A percentile compares a stretch with the other conserved stretches of the same genome.
These are phyloP conservation scores for Trichoderma arundinaceum DNA, from an alignment of 2,329 filamentous ascomycete species.

Conservation along the genomic window DNA sequence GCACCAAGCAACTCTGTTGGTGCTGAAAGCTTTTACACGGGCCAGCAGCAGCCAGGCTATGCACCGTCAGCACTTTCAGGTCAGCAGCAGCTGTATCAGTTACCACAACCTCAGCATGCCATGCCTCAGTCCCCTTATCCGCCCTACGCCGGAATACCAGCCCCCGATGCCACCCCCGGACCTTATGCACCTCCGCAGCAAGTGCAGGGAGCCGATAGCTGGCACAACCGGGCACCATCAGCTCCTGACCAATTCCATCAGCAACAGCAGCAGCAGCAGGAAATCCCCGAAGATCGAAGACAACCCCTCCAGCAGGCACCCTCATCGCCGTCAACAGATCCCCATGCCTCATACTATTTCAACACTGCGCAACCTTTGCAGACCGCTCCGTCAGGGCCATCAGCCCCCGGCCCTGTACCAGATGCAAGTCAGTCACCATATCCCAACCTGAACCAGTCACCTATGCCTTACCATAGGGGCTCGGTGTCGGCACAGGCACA, in stretches of 20 bases:
- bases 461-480: conserved; percentile 52
- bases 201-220: conserved; percentile 57
- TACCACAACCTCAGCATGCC: conserved; percentile 44
- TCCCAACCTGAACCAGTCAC: conserved; percentile 55
- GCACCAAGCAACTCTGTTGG: conserved; percentile 55
- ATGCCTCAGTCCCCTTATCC: conserved; percentile 52
- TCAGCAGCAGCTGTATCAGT: conserved; percentile 39
- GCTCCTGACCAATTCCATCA: conserved; percentile 41
- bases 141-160: conserved; percentile 47
- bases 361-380: conserved; percentile 45
- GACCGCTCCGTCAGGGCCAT: conserved; percentile 41
- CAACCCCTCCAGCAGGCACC: conserved; percentile 42
- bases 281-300: conserved; percentile 37
- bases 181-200: conserved; percentile 55
- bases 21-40: conserved; percentile 83
- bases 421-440: conserved; percentile 59
- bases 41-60: conserved; percentile 66
- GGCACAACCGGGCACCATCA: conserved; percentile 52
- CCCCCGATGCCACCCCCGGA: conserved; percentile 47
- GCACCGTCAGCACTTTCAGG: conserved; percentile 47
- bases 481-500: conserved; percentile 47
- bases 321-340: conserved; percentile 50
- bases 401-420: conserved; percentile 47
- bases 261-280: conserved; percentile 37
- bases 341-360: conserved; percentile 65